These are phyloP conservation scores for Arthroderma uncinatum DNA, from an alignment of 2,329 filamentous ascomycete genomes.

Conservation along the genomic window DNA sequence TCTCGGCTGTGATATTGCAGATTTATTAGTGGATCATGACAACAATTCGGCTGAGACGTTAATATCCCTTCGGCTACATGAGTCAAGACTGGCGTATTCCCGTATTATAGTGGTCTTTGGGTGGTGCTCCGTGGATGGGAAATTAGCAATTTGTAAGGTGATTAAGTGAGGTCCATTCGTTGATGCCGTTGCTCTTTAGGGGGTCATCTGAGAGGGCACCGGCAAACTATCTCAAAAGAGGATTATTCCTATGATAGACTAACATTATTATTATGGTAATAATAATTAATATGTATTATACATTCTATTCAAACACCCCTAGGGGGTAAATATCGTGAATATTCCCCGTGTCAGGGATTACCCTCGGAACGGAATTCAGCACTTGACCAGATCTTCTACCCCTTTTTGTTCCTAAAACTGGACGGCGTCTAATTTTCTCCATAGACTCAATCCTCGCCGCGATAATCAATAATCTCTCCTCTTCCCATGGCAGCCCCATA, in stretches of 20 bases:
- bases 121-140: constrained; percentile 8
- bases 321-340: constrained; percentile 12
- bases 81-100: constrained; percentile 11
- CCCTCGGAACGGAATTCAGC: constrained; percentile 1
- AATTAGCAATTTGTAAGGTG: constrained; percentile 13
- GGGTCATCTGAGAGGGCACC: no score
- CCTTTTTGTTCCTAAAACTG: not conserved
- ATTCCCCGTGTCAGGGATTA: constrained; percentile 10
- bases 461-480: constrained; percentile 44
- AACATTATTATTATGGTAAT: not conserved
- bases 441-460: constrained; percentile 42
- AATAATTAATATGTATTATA: not conserved
- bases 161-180: not conserved
- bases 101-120: constrained; percentile 14
- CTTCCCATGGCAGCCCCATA: constrained; percentile 46
- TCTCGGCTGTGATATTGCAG: constrained; percentile 32
- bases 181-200: not conserved
- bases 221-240: not conserved
- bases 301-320: constrained; percentile 1
- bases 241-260: not conserved
- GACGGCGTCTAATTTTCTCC: constrained; percentile 33
- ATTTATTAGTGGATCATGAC: constrained; percentile 20
- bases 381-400: not conserved
- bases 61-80: constrained; percentile 1
- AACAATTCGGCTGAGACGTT: not conserved